phyloP scores from a whole-genome alignment of 1,284 basidiomycete species.

The Cryptococcus maquisensis region DNA sequence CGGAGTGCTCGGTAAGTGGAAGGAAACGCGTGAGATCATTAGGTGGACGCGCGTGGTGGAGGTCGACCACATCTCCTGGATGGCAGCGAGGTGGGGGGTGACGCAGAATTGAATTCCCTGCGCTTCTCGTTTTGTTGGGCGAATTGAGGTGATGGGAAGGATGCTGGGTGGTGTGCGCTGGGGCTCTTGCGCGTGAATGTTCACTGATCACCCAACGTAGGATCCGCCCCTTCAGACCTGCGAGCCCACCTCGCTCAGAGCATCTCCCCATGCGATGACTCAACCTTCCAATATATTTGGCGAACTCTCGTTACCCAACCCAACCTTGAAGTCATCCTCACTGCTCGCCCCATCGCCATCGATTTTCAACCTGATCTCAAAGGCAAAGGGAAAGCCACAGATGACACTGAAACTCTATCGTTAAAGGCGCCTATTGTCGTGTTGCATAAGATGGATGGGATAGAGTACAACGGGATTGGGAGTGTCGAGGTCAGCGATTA shows the following conservation, averaged over 20 bases:
- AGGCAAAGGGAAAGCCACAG: no score
- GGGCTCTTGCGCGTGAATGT: not conserved
- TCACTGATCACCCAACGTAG: conserved; percentile 3
- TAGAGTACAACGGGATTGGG: not conserved
- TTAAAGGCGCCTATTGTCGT: no score
- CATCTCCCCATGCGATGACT: not conserved
- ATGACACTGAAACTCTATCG: no score
- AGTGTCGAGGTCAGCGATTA: conserved; percentile 14
- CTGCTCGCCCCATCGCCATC: not conserved
- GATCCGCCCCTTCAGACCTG: not conserved
- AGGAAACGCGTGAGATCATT: conserved; percentile 1
- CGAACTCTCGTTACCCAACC: not conserved
- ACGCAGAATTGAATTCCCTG: not conserved
- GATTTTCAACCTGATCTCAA: no score
- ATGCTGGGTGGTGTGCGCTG: no score
- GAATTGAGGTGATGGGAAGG: no score
- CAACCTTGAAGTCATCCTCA: not conserved
- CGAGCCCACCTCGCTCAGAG: not conserved
- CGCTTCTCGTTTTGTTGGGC: no score
- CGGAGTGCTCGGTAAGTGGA: conserved; percentile 42
- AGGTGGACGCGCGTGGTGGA: conserved; percentile 3
- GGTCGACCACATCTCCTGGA: conserved; percentile 18
- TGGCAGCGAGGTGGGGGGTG: conserved; percentile 13
- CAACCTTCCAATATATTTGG: not conserved
- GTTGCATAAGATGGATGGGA: no score